phyloP scores from a whole-genome alignment of 2,329 filamentous ascomycete genomes.

The Cladophialophora yegresii region DNA sequence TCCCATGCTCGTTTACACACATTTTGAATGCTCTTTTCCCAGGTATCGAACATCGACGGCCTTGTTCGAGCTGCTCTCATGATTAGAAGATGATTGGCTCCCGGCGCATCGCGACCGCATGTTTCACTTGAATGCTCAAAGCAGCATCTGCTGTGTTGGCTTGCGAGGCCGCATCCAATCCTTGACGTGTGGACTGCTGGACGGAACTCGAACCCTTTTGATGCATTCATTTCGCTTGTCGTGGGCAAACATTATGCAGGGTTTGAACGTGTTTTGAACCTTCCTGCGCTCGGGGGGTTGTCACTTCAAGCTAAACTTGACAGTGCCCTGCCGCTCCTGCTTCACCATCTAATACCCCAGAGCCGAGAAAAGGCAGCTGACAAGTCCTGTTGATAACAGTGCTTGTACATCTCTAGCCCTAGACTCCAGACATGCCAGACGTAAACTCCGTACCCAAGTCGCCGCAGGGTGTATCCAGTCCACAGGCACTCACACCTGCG shows the following conservation, averaged over 20 bases:
- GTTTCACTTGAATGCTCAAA: conserved; percentile 9
- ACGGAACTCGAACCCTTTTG: not conserved
- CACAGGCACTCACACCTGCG: conserved; percentile 37
- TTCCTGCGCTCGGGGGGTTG: not conserved
- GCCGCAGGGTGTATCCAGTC: conserved; percentile 40
- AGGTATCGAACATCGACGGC: not conserved
- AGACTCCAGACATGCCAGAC: conserved; percentile 51
- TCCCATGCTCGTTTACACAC: conserved; percentile 3
- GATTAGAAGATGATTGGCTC: conserved; percentile 25
- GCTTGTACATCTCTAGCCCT: not conserved
- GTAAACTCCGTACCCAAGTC: conserved; percentile 48
- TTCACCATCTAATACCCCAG: not conserved
- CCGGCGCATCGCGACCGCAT: conserved; percentile 26
- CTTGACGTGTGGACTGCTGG: not conserved
- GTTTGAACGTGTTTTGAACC: not conserved
- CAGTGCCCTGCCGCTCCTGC: not conserved
- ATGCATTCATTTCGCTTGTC: conserved; percentile 2
- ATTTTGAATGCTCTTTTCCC: not conserved
- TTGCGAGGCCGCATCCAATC: conserved; percentile 1
- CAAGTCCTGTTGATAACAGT: not conserved
- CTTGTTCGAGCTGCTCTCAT: not conserved
- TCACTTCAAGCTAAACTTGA: conserved; percentile 1
- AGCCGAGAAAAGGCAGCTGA: not conserved
- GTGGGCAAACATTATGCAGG: not conserved
- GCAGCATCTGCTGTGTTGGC: conserved; percentile 13